Conservation (phyloP, 768 basidiomycete species). For the Collybiopsis confluens region DNA sequence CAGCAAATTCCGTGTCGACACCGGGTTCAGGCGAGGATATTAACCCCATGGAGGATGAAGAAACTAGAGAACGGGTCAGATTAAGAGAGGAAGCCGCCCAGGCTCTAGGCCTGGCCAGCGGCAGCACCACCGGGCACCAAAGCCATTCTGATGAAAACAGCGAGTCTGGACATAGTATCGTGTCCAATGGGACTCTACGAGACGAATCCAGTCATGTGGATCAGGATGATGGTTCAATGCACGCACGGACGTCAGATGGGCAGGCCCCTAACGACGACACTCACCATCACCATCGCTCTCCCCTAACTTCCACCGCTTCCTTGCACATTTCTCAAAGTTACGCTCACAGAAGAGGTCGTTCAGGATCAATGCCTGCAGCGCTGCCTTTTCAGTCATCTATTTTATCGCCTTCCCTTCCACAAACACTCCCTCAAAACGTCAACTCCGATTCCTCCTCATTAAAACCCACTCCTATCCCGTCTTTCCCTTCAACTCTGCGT, state of each 20-base stretch:
- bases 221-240: background rate
- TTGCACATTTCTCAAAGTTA: background rate
- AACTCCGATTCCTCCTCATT: conserved; percentile 31
- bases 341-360: conserved; percentile 27
- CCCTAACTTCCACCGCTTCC: conserved; percentile 30
- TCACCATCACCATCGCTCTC: conserved; percentile 10
- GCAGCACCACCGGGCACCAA: conserved; percentile 34
- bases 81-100: conserved; percentile 73
- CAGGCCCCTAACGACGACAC: conserved; percentile 1
- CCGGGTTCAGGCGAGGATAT: background rate
- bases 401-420: conserved; percentile 5
- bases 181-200: background rate
- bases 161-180: background rate
- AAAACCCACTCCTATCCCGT: conserved; percentile 38
- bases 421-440: background rate
- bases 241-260: background rate
- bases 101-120: conserved; percentile 56
- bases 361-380: conserved; percentile 27
- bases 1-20: conserved; percentile 17
- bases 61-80: conserved; percentile 72
- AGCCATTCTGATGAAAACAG: conserved; percentile 9
- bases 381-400: conserved; percentile 10
- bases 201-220: background rate
- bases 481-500: conserved; percentile 57
- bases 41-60: conserved; percentile 35